These are phyloP conservation scores for Haematococcus lacustris DNA, from an alignment of 139 green algal genomes.

Conservation along the genomic window DNA sequence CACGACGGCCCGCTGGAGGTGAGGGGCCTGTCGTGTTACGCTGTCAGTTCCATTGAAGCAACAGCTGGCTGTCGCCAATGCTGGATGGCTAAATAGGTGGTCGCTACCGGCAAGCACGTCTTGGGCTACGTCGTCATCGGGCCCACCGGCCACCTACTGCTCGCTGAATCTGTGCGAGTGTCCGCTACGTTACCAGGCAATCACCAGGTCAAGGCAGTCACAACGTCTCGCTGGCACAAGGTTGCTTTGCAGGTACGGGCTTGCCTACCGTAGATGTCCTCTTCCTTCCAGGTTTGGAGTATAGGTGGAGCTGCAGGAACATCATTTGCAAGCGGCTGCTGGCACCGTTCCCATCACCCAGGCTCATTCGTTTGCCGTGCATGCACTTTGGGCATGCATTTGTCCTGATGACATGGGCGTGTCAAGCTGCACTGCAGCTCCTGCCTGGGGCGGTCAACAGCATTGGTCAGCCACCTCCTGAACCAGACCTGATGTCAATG, in stretches of 20 bases:
- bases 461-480: no score
- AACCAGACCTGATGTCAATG: not conserved
- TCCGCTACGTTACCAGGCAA: constrained; percentile 77
- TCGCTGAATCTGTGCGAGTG: constrained; percentile 67
- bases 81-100: constrained; percentile 18
- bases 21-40: not conserved
- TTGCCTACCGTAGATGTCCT: no score
- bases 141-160: constrained; percentile 62
- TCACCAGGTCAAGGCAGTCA: constrained; percentile 77
- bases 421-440: no score
- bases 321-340: not conserved
- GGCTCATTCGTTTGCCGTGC: no score
- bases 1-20: constrained; percentile 8
- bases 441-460: no score
- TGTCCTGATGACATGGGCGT: no score
- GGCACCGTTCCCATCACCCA: no score
- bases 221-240: constrained; percentile 68
- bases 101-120: constrained; percentile 58
- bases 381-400: no score
- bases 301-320: no score
- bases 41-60: not conserved
- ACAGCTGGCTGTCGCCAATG: not conserved
- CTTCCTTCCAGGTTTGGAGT: no score
- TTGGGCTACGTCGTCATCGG: constrained; percentile 79
- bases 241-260: constrained; percentile 62